These are phyloP conservation scores for Lycium barbarum DNA, from an alignment of 257 asterid species.

Conservation along the genomic window DNA sequence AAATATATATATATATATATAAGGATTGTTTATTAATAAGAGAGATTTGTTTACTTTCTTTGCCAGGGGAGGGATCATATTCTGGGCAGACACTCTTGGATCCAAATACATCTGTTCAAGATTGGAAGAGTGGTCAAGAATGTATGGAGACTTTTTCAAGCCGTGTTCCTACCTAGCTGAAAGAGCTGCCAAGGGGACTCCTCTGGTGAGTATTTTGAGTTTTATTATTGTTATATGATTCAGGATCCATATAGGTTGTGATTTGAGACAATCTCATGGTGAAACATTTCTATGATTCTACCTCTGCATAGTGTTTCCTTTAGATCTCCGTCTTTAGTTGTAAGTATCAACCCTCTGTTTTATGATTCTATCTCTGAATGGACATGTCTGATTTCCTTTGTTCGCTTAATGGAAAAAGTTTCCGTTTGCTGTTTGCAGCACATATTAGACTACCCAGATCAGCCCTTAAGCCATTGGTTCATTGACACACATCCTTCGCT, in stretches of 20 bases:
- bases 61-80: constrained; percentile 86
- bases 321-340: not conserved
- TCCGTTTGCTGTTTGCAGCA: not conserved
- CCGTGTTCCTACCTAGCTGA: constrained; percentile 91
- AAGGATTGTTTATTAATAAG: too few relatives aligned
- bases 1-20: too few relatives aligned
- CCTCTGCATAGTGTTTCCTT: not conserved
- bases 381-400: not conserved
- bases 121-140: constrained; percentile 81
- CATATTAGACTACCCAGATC: not conserved
- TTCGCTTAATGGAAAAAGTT: not conserved
- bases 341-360: not conserved
- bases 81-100: constrained; percentile 94
- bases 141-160: constrained; percentile 83
- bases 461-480: constrained; percentile 6
- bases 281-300: not conserved
- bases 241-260: not conserved
- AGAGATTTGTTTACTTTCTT: constrained; percentile 2
- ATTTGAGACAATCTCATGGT: not conserved
- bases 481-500: not conserved
- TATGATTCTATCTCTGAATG: not conserved
- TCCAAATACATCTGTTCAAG: constrained; percentile 83
- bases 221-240: not conserved
- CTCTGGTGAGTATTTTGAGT: constrained; percentile 66
- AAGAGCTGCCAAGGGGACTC: constrained; percentile 86